Percentiles rank a stretch among this genome's conserved stretches.
phyloP scores from a whole-genome alignment of 352 stramenopile genomes.

The Phytopythium aichiense region DNA sequence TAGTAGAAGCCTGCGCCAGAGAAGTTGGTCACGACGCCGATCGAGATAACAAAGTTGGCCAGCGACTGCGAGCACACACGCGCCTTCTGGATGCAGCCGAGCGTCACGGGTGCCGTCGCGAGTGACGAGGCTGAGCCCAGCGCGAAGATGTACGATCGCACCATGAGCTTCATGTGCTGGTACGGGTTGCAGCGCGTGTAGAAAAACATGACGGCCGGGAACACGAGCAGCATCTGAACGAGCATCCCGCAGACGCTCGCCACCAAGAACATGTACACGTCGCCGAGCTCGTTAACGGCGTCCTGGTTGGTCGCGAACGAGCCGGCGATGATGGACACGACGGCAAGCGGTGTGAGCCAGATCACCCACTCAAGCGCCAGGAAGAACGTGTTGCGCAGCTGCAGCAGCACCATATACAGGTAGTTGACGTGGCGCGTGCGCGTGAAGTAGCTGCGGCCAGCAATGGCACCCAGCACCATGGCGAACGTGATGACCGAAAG shows the following conservation, averaged over 20 bases:
- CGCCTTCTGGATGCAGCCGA: constrained; percentile 58
- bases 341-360: constrained; percentile 52
- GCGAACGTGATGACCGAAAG: constrained; percentile 68
- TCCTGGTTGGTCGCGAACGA: constrained; percentile 54
- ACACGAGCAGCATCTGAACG: constrained; percentile 50
- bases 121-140: constrained; percentile 67
- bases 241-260: constrained; percentile 27
- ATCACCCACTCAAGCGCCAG: constrained; percentile 68
- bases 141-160: constrained; percentile 60
- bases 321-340: constrained; percentile 61
- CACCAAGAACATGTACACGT: constrained; percentile 54
- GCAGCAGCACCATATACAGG: constrained; percentile 57
- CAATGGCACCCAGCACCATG: constrained; percentile 57
- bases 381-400: constrained; percentile 73
- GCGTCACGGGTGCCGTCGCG: constrained; percentile 57
- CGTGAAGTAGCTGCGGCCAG: constrained; percentile 52
- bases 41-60: constrained; percentile 70
- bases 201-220: constrained; percentile 62
- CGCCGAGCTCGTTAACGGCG: constrained; percentile 26
- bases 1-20: constrained; percentile 54
- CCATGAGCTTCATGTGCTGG: constrained; percentile 58
- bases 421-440: constrained; percentile 61
- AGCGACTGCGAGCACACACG: constrained; percentile 64
- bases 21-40: constrained; percentile 62
- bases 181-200: constrained; percentile 67